Evolutionary conservation across 176 grass and related monocot genomes (phyloP), one percentile per base, ranked within the genome.

Genomic region (Zea mays): DNA sequence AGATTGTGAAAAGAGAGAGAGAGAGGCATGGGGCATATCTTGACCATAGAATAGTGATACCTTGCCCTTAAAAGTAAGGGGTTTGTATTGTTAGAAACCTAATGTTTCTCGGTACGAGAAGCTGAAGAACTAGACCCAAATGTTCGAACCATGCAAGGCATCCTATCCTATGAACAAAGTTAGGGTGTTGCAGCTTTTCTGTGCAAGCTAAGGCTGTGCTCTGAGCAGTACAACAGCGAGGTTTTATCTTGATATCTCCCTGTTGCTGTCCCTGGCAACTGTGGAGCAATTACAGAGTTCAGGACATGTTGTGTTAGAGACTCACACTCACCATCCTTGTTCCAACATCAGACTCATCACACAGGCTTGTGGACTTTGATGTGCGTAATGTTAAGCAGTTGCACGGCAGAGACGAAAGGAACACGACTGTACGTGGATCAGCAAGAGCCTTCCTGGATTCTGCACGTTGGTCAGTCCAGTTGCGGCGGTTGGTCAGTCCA

Each of bases 11-110:
- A 41, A 54, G 1, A 80, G 34, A 44, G 33, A 78, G 5, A 21
- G 27, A 27, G 20, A 60, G 27, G 10, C 75, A 39, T 46, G 69
- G 19, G 37, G 16, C 7, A 1, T 48, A 49, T 59, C 46, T 65
- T 57, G 47, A 36, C 39, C 13, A 2, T 62, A 75, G 69, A 62
- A 43, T 50, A 74, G 84, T 69, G 51, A 61, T 52, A 20, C 6
- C 58, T 33, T 56, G 48, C 64, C 82, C 43, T 70, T 84, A 43
- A 62, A 76, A 50, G 12, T 40, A 70, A 62, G 73, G 43, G 64
- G 36, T 52, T 44, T 54, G 74, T 84, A 55, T 70, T 57, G 14
- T 6, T 51, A 77, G 73, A 70, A 69, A 9, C 79, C 4, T 36
- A 13, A 62, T 13, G 43, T 46, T 49, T 67, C 71, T 58, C 27